Evolutionary conservation across 2,329 filamentous ascomycete genomes (phyloP), one percentile per base, ranked within the genome.

Genomic region (Pseudonectria foliicola): DNA sequence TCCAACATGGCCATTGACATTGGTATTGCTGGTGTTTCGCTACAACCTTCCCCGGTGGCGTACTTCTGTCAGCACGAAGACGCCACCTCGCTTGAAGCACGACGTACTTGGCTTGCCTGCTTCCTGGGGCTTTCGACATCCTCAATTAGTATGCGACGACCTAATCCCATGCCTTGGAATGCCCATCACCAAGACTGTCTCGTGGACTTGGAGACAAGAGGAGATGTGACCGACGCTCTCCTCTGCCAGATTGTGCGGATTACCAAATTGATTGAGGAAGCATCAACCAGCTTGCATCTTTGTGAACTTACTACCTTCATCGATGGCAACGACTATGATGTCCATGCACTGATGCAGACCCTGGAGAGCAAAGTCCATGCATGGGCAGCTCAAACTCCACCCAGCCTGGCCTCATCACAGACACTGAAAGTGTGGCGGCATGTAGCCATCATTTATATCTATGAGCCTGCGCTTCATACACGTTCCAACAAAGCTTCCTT

Each of bases 391-490:
- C 25, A 34, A n/a, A 23, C 23, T 23, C 32, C 32, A 21, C 25
- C 25, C 10, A 23, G 16, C 15, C 25, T 34, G 13, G 32, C 14
- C 8, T 13, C 14, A 3, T 28, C 25, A 13, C 24, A 23, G 16
- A 28, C 12, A 5, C 25, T 34, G 4, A 7, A 28, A 26, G 14
- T 34, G 8, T 40, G 34, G 34, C 14, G 27, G 6, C 34, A 38
- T 15, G 12, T 35, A 5, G 39, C 40, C 31, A 34, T 40, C 25
- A 34, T 44, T 10, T 31, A 37, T 21, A 34, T 42, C n/a, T 33
- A 46, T 27, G 44, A 46, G 27, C 13, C 37, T 7, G 38, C 38
- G 18, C 39, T 44, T 7, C 42, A 44, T 31, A 46, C 41, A 7
- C 29, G 25, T 6, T 40, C 38, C 11, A 46, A 46, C 41, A 44